A percentile compares a stretch with the other conserved stretches of the same genome.
These are phyloP conservation scores for Fusarium sp. DNA, from an alignment of 2,329 filamentous ascomycete species.

Conservation along the genomic window DNA sequence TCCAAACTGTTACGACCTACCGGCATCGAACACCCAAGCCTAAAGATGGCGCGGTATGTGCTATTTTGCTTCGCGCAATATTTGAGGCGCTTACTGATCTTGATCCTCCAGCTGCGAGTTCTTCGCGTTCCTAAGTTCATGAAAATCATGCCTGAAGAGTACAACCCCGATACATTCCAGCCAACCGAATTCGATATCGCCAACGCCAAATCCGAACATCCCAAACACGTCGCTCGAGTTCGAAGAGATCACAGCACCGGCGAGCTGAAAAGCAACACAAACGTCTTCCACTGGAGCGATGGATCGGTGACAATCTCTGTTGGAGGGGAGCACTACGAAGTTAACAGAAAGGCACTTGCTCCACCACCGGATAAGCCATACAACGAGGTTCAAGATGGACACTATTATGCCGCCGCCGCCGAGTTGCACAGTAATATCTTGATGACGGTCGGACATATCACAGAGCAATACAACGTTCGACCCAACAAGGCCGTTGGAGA, in stretches of 20 bases:
- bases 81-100: conserved; percentile 12
- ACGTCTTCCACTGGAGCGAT: conserved; percentile 81
- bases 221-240: conserved; percentile 75
- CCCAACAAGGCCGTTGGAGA: conserved; percentile 76
- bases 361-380: conserved; percentile 70
- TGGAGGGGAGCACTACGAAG: conserved; percentile 79
- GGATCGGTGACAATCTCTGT: conserved; percentile 81
- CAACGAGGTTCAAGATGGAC: conserved; percentile 74
- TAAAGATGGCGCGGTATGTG: conserved; percentile 74
- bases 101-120: conserved; percentile 69
- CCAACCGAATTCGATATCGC: conserved; percentile 66
- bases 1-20: conserved; percentile 72
- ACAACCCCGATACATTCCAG: conserved; percentile 73
- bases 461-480: conserved; percentile 75
- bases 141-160: conserved; percentile 74
- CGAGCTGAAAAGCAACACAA: conserved; percentile 78
- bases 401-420: conserved; percentile 80
- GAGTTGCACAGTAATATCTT: conserved; percentile 75
- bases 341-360: conserved; percentile 76
- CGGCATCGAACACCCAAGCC: conserved; percentile 78
- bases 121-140: conserved; percentile 79
- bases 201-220: conserved; percentile 64
- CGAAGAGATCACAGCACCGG: conserved; percentile 73
- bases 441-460: conserved; percentile 79
- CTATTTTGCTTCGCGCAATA: background rate